A percentile compares a stretch with the other conserved stretches of the same genome.
These are phyloP conservation scores for Corylus heterophylla DNA, from an alignment of 306 rosid species.

Conservation along the genomic window DNA sequence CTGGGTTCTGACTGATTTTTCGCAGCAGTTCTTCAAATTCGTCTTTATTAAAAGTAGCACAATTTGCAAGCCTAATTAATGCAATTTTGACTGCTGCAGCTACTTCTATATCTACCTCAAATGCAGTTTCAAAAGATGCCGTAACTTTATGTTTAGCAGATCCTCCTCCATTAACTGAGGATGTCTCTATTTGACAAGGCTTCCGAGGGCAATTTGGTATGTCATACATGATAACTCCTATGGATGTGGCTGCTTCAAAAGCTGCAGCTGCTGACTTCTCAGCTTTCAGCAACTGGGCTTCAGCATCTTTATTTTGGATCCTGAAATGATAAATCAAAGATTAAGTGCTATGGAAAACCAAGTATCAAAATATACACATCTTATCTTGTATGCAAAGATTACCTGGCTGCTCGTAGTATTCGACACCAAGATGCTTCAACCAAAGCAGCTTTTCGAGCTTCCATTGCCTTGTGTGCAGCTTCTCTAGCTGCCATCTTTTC, in stretches of 20 bases:
- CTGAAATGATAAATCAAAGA: slow-evolving; percentile 37
- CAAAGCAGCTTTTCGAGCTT: slow-evolving; percentile 80
- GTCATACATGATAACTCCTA: slow-evolving; percentile 87
- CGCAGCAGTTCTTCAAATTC: slow-evolving; percentile 71
- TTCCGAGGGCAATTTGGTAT: slow-evolving; percentile 73
- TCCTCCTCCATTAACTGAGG: slow-evolving; percentile 51
- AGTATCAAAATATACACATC: slow-evolving; percentile 1
- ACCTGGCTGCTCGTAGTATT: slow-evolving; percentile 85
- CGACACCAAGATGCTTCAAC: slow-evolving; percentile 99
- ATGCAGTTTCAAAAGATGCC: slow-evolving; percentile 91
- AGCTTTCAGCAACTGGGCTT: slow-evolving; percentile 56
- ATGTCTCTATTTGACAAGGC: slow-evolving; percentile 63
- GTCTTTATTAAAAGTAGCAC: slow-evolving; percentile 65
- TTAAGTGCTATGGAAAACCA: slow-evolving; percentile 11
- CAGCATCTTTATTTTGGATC: slow-evolving; percentile 81
- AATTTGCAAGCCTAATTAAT: slow-evolving; percentile 62
- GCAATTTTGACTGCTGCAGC: slow-evolving; percentile 92
- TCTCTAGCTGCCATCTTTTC: slow-evolving; percentile 96
- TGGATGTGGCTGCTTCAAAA: slow-evolving; percentile 75
- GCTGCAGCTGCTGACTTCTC: slow-evolving; percentile 73
- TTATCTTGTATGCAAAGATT: slow-evolving; percentile 13
- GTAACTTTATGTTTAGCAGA: slow-evolving; percentile 69
- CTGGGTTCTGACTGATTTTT: slow-evolving; percentile 86
- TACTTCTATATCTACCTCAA: slow-evolving; percentile 88
- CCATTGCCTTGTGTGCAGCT: slow-evolving; percentile 78